Conservation (phyloP, 208 protist species). For the Crithidia bombi region DNA sequence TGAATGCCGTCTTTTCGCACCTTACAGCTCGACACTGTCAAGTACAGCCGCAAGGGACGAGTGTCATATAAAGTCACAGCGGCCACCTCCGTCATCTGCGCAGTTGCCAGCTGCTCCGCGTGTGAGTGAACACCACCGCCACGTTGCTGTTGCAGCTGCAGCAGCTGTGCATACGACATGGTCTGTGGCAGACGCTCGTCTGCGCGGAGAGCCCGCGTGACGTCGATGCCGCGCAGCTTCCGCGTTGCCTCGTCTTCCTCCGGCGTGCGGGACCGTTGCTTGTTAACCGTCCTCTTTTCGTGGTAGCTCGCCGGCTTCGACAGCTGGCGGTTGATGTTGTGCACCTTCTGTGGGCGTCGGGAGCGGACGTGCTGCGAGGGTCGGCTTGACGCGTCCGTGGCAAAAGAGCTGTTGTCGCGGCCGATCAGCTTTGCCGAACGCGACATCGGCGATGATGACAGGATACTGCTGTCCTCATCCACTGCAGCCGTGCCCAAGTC, state of each 20-base stretch:
- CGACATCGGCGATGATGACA: not conserved
- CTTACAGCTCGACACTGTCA: slow-evolving; percentile 48
- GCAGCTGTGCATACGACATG: slow-evolving; percentile 59
- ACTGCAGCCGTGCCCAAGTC: not conserved
- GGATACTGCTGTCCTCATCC: not conserved
- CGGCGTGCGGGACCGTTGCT: slow-evolving; percentile 24
- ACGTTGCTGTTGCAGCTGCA: slow-evolving; percentile 20
- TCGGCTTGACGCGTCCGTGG: not conserved
- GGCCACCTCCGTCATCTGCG: slow-evolving; percentile 18
- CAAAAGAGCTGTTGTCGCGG: slow-evolving; percentile 3
- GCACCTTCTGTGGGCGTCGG: slow-evolving; percentile 26
- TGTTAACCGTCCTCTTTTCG: slow-evolving; percentile 18
- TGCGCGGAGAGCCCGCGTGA: slow-evolving; percentile 62
- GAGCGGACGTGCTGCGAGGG: slow-evolving; percentile 9
- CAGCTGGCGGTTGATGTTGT: slow-evolving; percentile 73
- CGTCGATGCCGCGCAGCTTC: slow-evolving; percentile 77
- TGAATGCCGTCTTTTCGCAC: slow-evolving; percentile 47
- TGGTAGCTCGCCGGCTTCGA: slow-evolving; percentile 56
- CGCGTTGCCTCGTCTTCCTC: slow-evolving; percentile 84
- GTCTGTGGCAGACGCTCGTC: slow-evolving; percentile 72
- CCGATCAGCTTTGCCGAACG: slow-evolving; percentile 18
- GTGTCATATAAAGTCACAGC: slow-evolving; percentile 51
- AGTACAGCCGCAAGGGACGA: slow-evolving; percentile 38
- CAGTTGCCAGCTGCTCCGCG: slow-evolving; percentile 14
- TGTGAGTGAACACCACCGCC: not conserved